Evolutionary conservation across 768 basidiomycete species (phyloP).

Genomic region (Russula lepida): DNA sequence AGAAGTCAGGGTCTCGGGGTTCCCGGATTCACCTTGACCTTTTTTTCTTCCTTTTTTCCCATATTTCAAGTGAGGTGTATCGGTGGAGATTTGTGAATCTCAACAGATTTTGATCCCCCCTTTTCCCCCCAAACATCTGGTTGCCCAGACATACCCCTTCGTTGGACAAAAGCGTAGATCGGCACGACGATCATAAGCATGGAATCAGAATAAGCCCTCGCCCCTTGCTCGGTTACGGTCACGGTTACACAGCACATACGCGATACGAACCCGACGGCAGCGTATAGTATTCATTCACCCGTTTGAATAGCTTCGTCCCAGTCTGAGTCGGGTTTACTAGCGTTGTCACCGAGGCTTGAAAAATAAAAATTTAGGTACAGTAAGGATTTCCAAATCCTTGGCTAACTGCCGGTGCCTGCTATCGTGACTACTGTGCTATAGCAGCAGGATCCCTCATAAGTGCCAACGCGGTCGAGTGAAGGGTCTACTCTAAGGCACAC

Average conservation of each 20-base stretch:
- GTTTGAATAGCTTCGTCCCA: background rate
- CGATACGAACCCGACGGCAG: background rate
- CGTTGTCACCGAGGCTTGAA: background rate
- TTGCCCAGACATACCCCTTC: background rate
- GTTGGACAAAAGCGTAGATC: background rate
- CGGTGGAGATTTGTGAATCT: background rate
- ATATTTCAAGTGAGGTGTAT: background rate
- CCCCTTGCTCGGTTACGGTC: background rate
- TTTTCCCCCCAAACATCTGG: background rate
- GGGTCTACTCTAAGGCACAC: too few relatives aligned
- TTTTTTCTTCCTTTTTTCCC: background rate
- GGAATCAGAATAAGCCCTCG: background rate
- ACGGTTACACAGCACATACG: too few relatives aligned
- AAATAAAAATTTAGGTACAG: background rate
- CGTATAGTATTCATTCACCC: background rate
- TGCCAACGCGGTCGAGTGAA: too few relatives aligned
- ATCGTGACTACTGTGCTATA: too few relatives aligned
- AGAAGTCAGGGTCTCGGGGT: background rate
- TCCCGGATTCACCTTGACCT: background rate
- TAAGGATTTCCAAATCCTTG: background rate
- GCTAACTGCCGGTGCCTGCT: too few relatives aligned
- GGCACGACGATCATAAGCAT: background rate
- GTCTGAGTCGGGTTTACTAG: background rate
- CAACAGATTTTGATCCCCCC: background rate
- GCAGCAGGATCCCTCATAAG: too few relatives aligned